phyloP scores from a whole-genome alignment of 805 yeast species.

The Diddensiella santjacobensis region DNA sequence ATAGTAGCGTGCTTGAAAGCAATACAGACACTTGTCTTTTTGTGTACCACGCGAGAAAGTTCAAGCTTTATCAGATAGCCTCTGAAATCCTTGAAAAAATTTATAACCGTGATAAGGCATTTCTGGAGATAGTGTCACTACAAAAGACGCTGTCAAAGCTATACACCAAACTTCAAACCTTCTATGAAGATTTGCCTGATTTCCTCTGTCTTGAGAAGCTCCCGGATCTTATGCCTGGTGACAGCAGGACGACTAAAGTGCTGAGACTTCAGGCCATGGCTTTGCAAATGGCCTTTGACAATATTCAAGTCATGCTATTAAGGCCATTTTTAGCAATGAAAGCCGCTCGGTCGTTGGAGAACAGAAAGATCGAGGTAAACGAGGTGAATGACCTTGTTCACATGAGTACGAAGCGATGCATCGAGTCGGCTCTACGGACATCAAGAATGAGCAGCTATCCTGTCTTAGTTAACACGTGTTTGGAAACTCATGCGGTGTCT shows the following conservation, averaged over 20 bases:
- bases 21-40: constrained; percentile 2
- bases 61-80: constrained; percentile 11
- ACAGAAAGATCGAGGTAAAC: constrained; percentile 5
- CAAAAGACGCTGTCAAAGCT: constrained; percentile 10
- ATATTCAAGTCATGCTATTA: constrained; percentile 14
- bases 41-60: constrained; percentile 10
- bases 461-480: constrained; percentile 3
- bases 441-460: constrained; percentile 11
- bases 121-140: constrained; percentile 10
- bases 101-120: constrained; percentile 13
- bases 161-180: constrained; percentile 8
- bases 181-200: constrained; percentile 12
- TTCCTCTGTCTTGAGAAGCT: constrained; percentile 8
- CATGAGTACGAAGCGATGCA: constrained; percentile 10
- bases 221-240: constrained; percentile 6
- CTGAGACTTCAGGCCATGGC: constrained; percentile 13
- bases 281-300: constrained; percentile 13
- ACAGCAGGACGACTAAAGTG: background rate
- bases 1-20: background rate
- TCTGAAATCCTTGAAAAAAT: constrained; percentile 13
- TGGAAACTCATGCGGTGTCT: constrained; percentile 16
- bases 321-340: constrained; percentile 13
- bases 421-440: constrained; percentile 10
- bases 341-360: constrained; percentile 8
- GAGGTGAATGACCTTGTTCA: constrained; percentile 9